Evolutionary conservation across 495 filamentous ascomycete genomes (phyloP).

Genomic region (Trichoderma orchidacearum): DNA sequence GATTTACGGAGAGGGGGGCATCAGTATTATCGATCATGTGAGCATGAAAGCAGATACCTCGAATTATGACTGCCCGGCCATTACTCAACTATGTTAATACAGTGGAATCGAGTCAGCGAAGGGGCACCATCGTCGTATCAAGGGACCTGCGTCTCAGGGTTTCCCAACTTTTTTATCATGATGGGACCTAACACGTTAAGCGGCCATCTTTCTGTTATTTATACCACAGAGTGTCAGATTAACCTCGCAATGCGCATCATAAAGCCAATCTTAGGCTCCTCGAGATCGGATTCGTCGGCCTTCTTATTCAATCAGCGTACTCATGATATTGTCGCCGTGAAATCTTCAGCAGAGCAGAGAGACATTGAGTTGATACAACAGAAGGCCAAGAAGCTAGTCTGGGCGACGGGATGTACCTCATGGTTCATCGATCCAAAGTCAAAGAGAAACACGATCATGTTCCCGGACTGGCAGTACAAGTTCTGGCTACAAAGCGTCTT

Average conservation of each 20-base stretch:
- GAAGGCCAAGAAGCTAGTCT: slow-evolving; percentile 25
- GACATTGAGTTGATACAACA: slow-evolving; percentile 28
- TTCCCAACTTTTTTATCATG: slow-evolving; percentile 57
- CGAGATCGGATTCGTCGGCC: slow-evolving; percentile 21
- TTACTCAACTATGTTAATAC: not conserved
- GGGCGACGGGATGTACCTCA: slow-evolving; percentile 27
- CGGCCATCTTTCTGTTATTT: slow-evolving; percentile 48
- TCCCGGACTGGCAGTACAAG: slow-evolving; percentile 27
- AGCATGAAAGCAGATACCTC: slow-evolving; percentile 8
- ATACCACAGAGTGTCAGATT: slow-evolving; percentile 46
- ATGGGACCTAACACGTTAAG: slow-evolving; percentile 54
- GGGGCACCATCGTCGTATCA: slow-evolving; percentile 49
- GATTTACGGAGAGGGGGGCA: slow-evolving; percentile 1
- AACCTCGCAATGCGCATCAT: slow-evolving; percentile 37
- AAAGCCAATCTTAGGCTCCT: slow-evolving; percentile 32
- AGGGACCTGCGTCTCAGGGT: slow-evolving; percentile 48
- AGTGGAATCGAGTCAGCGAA: slow-evolving; percentile 24
- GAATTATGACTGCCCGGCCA: not conserved
- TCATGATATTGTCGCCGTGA: slow-evolving; percentile 12
- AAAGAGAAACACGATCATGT: slow-evolving; percentile 32
- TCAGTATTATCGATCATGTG: slow-evolving; percentile 3
- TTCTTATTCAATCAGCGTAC: slow-evolving; percentile 5
- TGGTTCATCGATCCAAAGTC: slow-evolving; percentile 11
- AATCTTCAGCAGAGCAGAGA: slow-evolving; percentile 25
- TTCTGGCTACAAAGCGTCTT: slow-evolving; percentile 23